phyloP scores from a whole-genome alignment of 148 eudicot genomes.

The Pharnaceum exiguum region DNA sequence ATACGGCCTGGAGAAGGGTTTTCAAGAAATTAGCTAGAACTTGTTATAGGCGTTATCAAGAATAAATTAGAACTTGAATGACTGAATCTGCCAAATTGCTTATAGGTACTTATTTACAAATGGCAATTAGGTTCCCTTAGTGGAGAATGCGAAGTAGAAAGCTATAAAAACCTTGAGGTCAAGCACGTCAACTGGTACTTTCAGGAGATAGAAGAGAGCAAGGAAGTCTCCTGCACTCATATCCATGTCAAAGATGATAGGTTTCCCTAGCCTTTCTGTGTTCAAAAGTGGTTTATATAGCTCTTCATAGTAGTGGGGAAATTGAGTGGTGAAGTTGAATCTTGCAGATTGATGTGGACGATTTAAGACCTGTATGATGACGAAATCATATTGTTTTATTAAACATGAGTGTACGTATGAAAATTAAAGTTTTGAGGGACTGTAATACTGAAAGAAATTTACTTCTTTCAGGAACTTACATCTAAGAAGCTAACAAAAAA shows the following conservation, averaged over 20 bases:
- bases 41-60: no score
- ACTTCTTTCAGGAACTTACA: constrained; percentile 31
- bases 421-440: neutral
- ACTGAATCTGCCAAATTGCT: neutral
- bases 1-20: constrained; percentile 46
- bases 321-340: constrained; percentile 73
- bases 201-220: constrained; percentile 79
- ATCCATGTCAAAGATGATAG: constrained; percentile 83
- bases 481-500: constrained; percentile 58
- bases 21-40: neutral
- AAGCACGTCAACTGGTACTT: constrained; percentile 55
- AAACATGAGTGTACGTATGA: no score
- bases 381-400: no score
- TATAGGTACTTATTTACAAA: no score
- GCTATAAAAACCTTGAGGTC: constrained; percentile 53
- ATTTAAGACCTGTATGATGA: constrained; percentile 54
- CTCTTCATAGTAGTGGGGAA: constrained; percentile 45
- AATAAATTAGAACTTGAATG: neutral
- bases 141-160: neutral
- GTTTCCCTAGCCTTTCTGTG: constrained; percentile 44
- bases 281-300: constrained; percentile 44
- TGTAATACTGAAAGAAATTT: neutral
- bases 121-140: no score
- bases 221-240: constrained; percentile 91
- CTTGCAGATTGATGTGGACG: constrained; percentile 53